Evolutionary conservation across 108 stramenopile genomes (phyloP).

Genomic region (Discostella pseudostelligera): DNA sequence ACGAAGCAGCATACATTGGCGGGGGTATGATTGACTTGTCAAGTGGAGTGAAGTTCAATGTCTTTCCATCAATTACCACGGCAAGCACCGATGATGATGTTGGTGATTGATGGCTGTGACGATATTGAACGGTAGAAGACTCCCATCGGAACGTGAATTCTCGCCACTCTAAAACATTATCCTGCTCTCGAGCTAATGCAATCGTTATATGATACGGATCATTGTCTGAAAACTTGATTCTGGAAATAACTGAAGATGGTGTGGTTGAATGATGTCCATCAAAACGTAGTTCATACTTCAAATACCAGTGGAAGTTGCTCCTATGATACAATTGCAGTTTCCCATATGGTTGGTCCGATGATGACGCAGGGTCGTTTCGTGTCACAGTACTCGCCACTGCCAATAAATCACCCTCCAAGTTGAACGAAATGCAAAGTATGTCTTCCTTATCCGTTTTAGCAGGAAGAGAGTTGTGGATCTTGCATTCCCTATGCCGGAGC

Average conservation of each 20-base stretch:
- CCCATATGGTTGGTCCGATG: slow-evolving; percentile 29
- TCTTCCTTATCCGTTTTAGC: slow-evolving; percentile 48
- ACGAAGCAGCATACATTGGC: slow-evolving; percentile 73
- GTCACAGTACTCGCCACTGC: slow-evolving; percentile 56
- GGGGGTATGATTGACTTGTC: slow-evolving; percentile 81
- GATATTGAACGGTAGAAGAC: slow-evolving; percentile 53
- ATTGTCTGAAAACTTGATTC: slow-evolving; percentile 56
- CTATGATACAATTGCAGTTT: slow-evolving; percentile 86
- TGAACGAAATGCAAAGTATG: slow-evolving; percentile 63
- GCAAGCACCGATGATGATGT: slow-evolving; percentile 58
- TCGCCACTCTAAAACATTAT: slow-evolving; percentile 36
- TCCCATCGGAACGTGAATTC: slow-evolving; percentile 81
- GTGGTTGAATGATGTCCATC: slow-evolving; percentile 11
- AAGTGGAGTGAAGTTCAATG: slow-evolving; percentile 71
- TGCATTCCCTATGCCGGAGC: slow-evolving; percentile 79
- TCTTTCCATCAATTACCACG: slow-evolving; percentile 67
- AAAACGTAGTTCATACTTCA: slow-evolving; percentile 75
- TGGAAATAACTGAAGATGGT: slow-evolving; percentile 26
- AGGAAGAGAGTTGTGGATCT: slow-evolving; percentile 40
- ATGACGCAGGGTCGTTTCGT: slow-evolving; percentile 8
- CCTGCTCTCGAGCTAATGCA: slow-evolving; percentile 25
- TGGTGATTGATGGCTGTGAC: slow-evolving; percentile 9
- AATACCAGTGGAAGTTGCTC: slow-evolving; percentile 90
- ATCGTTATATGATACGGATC: slow-evolving; percentile 52
- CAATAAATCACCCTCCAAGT: slow-evolving; percentile 70